Evolutionary conservation across 805 yeast genomes (phyloP).

Genomic region (Metschnikowia kofuensis): DNA sequence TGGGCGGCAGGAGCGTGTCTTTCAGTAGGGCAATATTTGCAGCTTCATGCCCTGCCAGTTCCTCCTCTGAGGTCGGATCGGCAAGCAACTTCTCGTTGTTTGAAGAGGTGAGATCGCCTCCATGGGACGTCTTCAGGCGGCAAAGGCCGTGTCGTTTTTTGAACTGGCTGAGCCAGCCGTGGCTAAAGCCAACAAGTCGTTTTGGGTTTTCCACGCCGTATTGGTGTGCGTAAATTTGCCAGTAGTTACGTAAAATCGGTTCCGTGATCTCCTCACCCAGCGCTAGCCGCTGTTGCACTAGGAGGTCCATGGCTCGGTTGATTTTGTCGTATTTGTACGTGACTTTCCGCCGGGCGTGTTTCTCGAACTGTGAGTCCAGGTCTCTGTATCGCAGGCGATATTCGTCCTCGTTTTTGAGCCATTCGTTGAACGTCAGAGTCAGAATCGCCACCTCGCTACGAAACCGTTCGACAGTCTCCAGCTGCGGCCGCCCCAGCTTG

Average conservation of each 20-base stretch:
- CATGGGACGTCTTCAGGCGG: conserved; percentile 21
- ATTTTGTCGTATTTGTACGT: conserved; percentile 56
- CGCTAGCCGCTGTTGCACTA: conserved; percentile 45
- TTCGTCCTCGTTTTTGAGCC: conserved; percentile 55
- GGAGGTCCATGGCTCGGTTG: conserved; percentile 55
- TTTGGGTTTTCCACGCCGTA: conserved; percentile 62
- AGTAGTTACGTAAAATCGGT: conserved; percentile 52
- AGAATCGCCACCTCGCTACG: conserved; percentile 50
- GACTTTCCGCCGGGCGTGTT: conserved; percentile 32
- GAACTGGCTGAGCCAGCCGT: conserved; percentile 63
- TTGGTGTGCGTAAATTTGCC: conserved; percentile 53
- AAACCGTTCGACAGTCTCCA: conserved; percentile 54
- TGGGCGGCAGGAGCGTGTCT: background rate
- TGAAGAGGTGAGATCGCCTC: conserved; percentile 19
- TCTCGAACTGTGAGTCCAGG: conserved; percentile 27
- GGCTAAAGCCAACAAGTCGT: conserved; percentile 51
- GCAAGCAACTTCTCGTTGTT: conserved; percentile 7
- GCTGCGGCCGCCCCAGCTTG: conserved; percentile 48
- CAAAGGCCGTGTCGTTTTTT: conserved; percentile 55
- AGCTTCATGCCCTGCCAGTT: background rate
- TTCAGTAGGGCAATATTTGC: background rate
- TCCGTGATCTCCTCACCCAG: conserved; percentile 50
- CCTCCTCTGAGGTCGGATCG: conserved; percentile 4
- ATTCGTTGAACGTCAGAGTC: conserved; percentile 59
- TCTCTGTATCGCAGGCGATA: conserved; percentile 44